A percentile compares a stretch with the other conserved stretches of the same genome.
Conservation (phyloP, 495 filamentous ascomycete species). For the Aspergillus coremiiformis region DNA sequence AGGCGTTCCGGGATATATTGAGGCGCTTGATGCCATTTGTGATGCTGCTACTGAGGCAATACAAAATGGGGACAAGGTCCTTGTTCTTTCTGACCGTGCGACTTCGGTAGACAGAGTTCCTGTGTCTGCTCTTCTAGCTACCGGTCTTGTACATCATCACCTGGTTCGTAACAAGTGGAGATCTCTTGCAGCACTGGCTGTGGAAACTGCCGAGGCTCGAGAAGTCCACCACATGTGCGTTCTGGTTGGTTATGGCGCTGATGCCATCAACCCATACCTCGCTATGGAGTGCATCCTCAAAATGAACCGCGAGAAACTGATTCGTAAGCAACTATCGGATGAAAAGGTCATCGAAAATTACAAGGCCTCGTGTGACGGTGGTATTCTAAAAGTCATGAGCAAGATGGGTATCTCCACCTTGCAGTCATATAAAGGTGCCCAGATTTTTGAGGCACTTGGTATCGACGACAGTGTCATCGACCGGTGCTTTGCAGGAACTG, state of each 20-base stretch:
- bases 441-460: constrained; percentile 99
- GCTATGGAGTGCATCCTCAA: constrained; percentile 97
- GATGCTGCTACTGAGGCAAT: constrained; percentile 79
- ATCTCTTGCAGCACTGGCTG: constrained; percentile 76
- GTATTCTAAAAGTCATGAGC: constrained; percentile 99
- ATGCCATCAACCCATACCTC: constrained; percentile 95
- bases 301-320: constrained; percentile 92
- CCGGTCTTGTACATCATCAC: constrained; percentile 94
- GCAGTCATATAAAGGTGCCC: constrained; percentile 96
- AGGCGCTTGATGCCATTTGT: constrained; percentile 86
- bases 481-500: constrained; percentile 92
- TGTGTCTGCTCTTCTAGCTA: constrained; percentile 83
- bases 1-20: constrained; percentile 78
- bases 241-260: constrained; percentile 88
- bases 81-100: constrained; percentile 87
- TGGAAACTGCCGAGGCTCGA: constrained; percentile 94
- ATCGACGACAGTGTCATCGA: constrained; percentile 94
- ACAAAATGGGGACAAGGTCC: constrained; percentile 73
- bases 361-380: constrained; percentile 95
- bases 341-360: constrained; percentile 91
- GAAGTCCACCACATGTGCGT: constrained; percentile 99
- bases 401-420: constrained; percentile 99
- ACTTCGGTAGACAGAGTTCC: constrained; percentile 78
- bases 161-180: constrained; percentile 96
- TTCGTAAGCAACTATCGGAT: constrained; percentile 80